Percentiles rank a stretch among this genome's conserved stretches.
Conservation (phyloP, 2,329 filamentous ascomycete species). For the Aspergillus neotritici region DNA sequence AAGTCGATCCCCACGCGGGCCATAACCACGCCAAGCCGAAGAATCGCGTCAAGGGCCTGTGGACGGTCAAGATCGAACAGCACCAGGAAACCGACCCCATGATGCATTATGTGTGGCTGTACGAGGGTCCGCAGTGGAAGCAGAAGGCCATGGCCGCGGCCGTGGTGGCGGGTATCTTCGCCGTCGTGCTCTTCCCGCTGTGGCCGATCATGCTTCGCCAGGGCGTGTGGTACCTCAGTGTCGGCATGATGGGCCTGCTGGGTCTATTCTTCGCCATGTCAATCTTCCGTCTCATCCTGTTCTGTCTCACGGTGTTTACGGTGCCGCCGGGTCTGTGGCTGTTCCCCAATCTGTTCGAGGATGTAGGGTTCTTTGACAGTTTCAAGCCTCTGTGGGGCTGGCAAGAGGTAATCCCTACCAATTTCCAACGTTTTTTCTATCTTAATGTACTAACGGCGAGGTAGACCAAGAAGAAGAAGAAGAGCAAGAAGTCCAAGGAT, state of each 20-base stretch:
- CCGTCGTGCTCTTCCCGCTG: slow-evolving; percentile 87
- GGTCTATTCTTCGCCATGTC: slow-evolving; percentile 97
- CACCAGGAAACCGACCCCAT: slow-evolving; percentile 68
- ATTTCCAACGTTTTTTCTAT: background rate
- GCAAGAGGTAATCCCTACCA: slow-evolving; percentile 71
- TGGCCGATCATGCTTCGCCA: slow-evolving; percentile 89
- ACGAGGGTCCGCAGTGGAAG: slow-evolving; percentile 89
- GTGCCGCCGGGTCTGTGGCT: slow-evolving; percentile 89
- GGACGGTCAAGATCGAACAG: slow-evolving; percentile 92
- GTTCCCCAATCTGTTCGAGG: slow-evolving; percentile 96
- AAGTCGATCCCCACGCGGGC: slow-evolving; percentile 70
- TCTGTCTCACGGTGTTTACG: slow-evolving; percentile 84
- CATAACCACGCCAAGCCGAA: slow-evolving; percentile 61
- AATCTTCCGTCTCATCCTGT: slow-evolving; percentile 91
- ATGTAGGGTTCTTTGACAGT: slow-evolving; percentile 96
- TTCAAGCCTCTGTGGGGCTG: slow-evolving; percentile 96
- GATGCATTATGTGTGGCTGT: slow-evolving; percentile 94
- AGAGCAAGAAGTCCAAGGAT: slow-evolving; percentile 33
- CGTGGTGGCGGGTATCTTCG: slow-evolving; percentile 76
- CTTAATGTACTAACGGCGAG: slow-evolving; percentile 1
- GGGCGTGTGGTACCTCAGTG: slow-evolving; percentile 95
- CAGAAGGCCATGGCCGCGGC: slow-evolving; percentile 85
- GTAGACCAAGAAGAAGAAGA: slow-evolving; percentile 32
- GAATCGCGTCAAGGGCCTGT: slow-evolving; percentile 90
- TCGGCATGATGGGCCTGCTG: slow-evolving; percentile 83